A percentile compares a stretch with the other conserved stretches of the same genome.
These are phyloP conservation scores for Chimonanthus salicifolius DNA, from an alignment of 164 flowering plant genomes.

Conservation along the genomic window DNA sequence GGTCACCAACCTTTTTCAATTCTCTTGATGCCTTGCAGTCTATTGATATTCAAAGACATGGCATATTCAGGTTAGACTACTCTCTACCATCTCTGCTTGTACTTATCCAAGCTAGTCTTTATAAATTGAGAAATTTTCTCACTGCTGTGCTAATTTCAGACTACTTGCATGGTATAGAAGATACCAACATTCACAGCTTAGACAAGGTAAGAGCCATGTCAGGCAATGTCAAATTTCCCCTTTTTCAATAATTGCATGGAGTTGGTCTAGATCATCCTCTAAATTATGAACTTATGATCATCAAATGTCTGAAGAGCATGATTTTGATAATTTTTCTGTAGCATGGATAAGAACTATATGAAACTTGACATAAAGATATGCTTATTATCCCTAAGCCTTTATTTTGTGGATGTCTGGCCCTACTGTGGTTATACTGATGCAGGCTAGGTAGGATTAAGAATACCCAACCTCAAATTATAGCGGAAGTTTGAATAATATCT, in stretches of 20 bases:
- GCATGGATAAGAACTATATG: neutral
- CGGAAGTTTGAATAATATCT: too few relatives aligned
- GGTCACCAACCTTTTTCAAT: conserved; percentile 47
- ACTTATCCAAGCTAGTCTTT: neutral
- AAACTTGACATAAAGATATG: neutral
- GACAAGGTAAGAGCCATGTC: conserved; percentile 39
- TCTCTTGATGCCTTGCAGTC: conserved; percentile 79
- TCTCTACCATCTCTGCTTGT: neutral
- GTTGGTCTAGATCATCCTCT: neutral
- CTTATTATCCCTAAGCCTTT: too few relatives aligned
- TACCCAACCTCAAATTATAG: too few relatives aligned
- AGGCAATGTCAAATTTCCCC: neutral
- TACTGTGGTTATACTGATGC: neutral
- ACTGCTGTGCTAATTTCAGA: conserved; percentile 34
- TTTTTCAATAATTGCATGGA: neutral
- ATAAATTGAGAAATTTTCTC: neutral
- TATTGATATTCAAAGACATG: conserved; percentile 76
- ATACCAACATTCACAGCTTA: conserved; percentile 37
- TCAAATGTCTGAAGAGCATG: neutral
- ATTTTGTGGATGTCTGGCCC: neutral
- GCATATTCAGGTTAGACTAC: conserved; percentile 59
- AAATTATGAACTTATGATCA: neutral
- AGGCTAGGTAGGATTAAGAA: too few relatives aligned
- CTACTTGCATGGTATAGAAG: conserved; percentile 84
- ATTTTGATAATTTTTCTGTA: neutral